Percentiles rank a stretch among this genome's conserved stretches.
Evolutionary conservation across 2,329 filamentous ascomycete species (phyloP).

Genomic region (Thyridium curvatum): DNA sequence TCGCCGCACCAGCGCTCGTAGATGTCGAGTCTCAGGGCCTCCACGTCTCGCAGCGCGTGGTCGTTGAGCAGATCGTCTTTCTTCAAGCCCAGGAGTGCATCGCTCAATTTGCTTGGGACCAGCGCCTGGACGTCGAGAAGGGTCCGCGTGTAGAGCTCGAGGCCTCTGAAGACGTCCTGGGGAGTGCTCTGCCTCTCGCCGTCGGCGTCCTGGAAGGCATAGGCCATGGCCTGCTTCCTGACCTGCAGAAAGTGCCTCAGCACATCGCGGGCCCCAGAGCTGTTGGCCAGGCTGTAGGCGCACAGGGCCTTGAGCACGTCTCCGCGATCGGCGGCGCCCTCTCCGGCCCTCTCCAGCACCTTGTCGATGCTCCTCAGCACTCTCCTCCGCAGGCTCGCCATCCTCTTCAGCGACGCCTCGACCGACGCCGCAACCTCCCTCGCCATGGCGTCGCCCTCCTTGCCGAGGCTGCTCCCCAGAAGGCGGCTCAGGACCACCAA

Average conservation of each 20-base stretch:
- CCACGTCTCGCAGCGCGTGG: constrained; percentile 54
- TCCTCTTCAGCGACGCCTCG: constrained; percentile 56
- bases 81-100: constrained; percentile 64
- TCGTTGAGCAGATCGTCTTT: constrained; percentile 67
- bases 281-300: constrained; percentile 77
- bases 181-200: constrained; percentile 20
- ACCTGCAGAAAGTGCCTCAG: constrained; percentile 72
- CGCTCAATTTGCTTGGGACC: constrained; percentile 65
- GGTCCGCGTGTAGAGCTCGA: constrained; percentile 71
- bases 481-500: constrained; percentile 70
- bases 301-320: constrained; percentile 68
- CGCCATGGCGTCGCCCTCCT: constrained; percentile 25
- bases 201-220: constrained; percentile 50
- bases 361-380: constrained; percentile 64
- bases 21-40: constrained; percentile 70
- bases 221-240: constrained; percentile 61
- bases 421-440: constrained; percentile 32
- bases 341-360: constrained; percentile 24
- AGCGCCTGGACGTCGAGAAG: constrained; percentile 70
- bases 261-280: constrained; percentile 72
- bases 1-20: constrained; percentile 75
- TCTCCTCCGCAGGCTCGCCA: constrained; percentile 55
- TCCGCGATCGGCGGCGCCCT: constrained; percentile 17
- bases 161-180: constrained; percentile 52
- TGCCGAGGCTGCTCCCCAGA: constrained; percentile 65